A percentile compares a stretch with the other conserved stretches of the same genome.
phyloP scores from a whole-genome alignment of 441 rosid genomes.

The Gossypium schwendimanii region DNA sequence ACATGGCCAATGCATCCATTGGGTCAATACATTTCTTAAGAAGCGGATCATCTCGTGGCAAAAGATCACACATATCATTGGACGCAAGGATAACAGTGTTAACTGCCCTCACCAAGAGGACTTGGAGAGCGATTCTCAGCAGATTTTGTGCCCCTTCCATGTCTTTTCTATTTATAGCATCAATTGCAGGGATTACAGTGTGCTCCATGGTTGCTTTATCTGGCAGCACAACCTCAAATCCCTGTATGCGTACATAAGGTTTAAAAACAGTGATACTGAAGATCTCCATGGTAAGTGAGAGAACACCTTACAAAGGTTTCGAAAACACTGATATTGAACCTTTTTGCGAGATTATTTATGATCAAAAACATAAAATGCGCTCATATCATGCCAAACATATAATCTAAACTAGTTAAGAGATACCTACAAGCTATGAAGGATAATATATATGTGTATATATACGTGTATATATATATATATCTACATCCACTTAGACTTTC shows the following conservation, averaged over 20 bases:
- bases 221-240: slow-evolving; percentile 67
- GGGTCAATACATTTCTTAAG: slow-evolving; percentile 65
- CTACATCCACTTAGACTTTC: background rate
- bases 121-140: slow-evolving; percentile 67
- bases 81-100: slow-evolving; percentile 60
- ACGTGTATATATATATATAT: background rate
- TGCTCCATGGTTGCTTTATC: slow-evolving; percentile 77
- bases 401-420: background rate
- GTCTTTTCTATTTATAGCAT: slow-evolving; percentile 55
- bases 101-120: slow-evolving; percentile 62
- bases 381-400: background rate
- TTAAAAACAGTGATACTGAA: background rate
- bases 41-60: slow-evolving; percentile 66
- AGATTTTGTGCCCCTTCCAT: slow-evolving; percentile 70
- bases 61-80: slow-evolving; percentile 47
- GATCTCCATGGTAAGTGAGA: background rate
- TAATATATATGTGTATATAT: too few species aligned
- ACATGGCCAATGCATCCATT: slow-evolving; percentile 58
- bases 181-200: slow-evolving; percentile 49
- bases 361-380: background rate
- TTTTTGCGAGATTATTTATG: background rate
- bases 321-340: background rate
- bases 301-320: background rate
- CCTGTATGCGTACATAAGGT: slow-evolving; percentile 26
- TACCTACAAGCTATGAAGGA: background rate